Conservation (phyloP, 768 basidiomycete genomes). For the Suillus subluteus region DNA sequence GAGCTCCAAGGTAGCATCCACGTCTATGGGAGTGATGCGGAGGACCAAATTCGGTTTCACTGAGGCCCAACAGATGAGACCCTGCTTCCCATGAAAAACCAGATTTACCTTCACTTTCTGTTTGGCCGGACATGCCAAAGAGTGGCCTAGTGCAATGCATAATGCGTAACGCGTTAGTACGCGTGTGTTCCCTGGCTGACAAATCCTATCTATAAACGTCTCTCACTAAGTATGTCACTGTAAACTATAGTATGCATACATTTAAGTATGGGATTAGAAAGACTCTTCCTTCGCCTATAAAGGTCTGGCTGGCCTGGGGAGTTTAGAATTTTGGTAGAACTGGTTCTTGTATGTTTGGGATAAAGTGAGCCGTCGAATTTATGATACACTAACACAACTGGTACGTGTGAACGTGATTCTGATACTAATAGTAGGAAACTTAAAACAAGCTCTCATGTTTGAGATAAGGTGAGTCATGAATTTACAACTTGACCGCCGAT, state of each 20-base stretch:
- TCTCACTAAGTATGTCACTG: too few relatives aligned
- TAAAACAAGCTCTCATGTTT: background rate
- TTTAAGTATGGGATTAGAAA: background rate
- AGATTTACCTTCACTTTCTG: slow-evolving; percentile 2
- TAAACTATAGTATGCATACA: too few relatives aligned
- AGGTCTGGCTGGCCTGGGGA: background rate
- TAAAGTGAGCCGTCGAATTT: background rate
- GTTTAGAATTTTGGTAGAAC: background rate
- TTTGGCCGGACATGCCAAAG: background rate
- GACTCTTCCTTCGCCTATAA: background rate
- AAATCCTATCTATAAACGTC: background rate
- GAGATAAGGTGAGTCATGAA: slow-evolving; percentile 2
- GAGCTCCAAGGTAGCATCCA: slow-evolving; percentile 49
- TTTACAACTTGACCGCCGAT: background rate
- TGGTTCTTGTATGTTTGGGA: background rate
- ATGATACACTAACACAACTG: background rate
- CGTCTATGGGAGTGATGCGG: slow-evolving; percentile 38
- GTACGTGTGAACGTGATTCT: background rate
- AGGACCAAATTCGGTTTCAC: slow-evolving; percentile 6
- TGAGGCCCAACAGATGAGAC: background rate
- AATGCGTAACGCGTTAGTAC: background rate
- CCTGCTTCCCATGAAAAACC: background rate
- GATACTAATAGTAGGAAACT: background rate
- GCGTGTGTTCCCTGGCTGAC: background rate
- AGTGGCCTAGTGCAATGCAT: background rate